Evolutionary conservation across 2,329 filamentous ascomycete genomes (phyloP).

Genomic region (Juglanconis sp.): DNA sequence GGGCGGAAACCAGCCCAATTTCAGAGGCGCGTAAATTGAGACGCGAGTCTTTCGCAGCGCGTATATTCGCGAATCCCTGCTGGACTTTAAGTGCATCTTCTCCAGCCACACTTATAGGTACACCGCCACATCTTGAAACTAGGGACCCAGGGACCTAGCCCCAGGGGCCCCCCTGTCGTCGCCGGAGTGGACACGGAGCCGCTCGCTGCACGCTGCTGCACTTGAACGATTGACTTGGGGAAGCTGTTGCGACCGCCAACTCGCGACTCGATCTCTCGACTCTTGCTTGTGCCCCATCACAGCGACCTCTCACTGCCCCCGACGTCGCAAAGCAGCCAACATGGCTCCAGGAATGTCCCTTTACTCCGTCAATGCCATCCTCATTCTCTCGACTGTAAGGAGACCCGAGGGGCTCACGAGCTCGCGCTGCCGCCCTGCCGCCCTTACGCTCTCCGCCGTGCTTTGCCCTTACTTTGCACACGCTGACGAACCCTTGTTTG

Average conservation of each 20-base stretch:
- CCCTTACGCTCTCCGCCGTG: not conserved
- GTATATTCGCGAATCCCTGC: constrained; percentile 1
- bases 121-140: not conserved
- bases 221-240: not conserved
- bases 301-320: not conserved
- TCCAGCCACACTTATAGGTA: not conserved
- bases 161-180: not conserved
- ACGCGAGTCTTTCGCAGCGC: not conserved
- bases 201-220: not conserved
- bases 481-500: not conserved
- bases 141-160: not conserved
- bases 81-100: not conserved
- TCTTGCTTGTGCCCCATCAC: not conserved
- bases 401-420: not conserved
- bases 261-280: constrained; percentile 4
- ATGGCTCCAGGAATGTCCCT: constrained; percentile 77
- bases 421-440: not conserved
- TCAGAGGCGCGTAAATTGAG: not conserved
- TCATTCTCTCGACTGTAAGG: constrained; percentile 28
- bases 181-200: constrained; percentile 19
- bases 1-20: too few species aligned
- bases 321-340: constrained; percentile 20
- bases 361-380: constrained; percentile 71
- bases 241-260: constrained; percentile 6
- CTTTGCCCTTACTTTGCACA: not conserved